Evolutionary conservation across 2,329 filamentous ascomycete species (phyloP).

Genomic region (Incumbomyces delicatus): DNA sequence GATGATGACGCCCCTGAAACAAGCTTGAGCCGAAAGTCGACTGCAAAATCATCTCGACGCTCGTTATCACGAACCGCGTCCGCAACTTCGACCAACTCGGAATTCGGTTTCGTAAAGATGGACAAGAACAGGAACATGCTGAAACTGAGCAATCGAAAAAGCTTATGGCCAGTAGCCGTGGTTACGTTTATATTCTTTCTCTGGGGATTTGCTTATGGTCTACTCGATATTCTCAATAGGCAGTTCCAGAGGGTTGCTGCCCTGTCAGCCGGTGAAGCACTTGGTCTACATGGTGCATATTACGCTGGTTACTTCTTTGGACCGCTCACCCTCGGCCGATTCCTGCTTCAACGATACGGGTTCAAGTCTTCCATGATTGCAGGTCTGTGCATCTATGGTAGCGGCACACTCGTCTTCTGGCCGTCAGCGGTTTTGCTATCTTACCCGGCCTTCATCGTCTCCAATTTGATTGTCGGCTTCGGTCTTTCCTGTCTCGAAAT

Average conservation of each 20-base stretch:
- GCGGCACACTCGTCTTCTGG: slow-evolving; percentile 54
- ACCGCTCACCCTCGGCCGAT: slow-evolving; percentile 45
- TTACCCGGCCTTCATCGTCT: slow-evolving; percentile 50
- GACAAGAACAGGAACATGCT: slow-evolving; percentile 49
- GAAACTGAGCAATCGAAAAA: slow-evolving; percentile 47
- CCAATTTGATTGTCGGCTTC: slow-evolving; percentile 53
- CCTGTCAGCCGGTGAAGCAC: slow-evolving; percentile 36
- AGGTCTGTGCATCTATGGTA: slow-evolving; percentile 53
- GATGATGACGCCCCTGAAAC: slow-evolving; percentile 5
- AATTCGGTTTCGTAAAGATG: slow-evolving; percentile 55
- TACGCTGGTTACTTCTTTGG: slow-evolving; percentile 50
- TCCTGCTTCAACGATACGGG: slow-evolving; percentile 48
- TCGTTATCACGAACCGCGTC: slow-evolving; percentile 25
- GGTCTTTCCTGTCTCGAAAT: slow-evolving; percentile 53
- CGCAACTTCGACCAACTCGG: slow-evolving; percentile 28
- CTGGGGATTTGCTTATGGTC: slow-evolving; percentile 84
- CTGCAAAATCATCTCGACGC: slow-evolving; percentile 12
- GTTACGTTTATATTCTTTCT: slow-evolving; percentile 77
- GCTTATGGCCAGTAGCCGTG: slow-evolving; percentile 47
- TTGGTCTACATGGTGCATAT: slow-evolving; percentile 51
- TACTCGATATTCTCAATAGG: slow-evolving; percentile 68
- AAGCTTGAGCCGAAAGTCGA: slow-evolving; percentile 5
- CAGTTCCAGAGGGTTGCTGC: slow-evolving; percentile 47
- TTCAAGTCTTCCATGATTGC: slow-evolving; percentile 55
- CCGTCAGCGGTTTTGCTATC: slow-evolving; percentile 54